Conservation (phyloP, 169 alveolate genomes). For the Haemoproteus tartakovskyi region DNA sequence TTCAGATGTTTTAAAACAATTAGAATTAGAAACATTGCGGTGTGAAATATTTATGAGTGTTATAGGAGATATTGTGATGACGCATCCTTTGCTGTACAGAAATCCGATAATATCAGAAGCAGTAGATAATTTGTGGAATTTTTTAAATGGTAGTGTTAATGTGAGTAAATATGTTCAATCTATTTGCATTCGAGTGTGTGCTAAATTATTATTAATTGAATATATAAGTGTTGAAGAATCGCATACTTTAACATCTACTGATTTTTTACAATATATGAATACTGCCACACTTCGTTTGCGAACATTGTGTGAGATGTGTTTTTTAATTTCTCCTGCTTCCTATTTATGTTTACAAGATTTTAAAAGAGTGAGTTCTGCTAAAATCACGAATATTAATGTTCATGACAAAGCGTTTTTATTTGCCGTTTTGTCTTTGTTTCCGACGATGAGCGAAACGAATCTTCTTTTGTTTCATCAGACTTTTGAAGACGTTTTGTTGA, state of each 20-base stretch:
- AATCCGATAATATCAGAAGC: conserved; percentile 62
- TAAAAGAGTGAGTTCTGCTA: conserved; percentile 64
- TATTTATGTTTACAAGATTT: conserved; percentile 50
- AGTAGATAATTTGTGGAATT: conserved; percentile 68
- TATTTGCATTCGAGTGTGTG: conserved; percentile 58
- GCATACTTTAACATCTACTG: not conserved
- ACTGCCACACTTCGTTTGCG: no score
- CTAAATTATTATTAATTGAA: conserved; percentile 64
- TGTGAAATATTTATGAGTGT: conserved; percentile 75
- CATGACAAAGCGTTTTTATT: conserved; percentile 69
- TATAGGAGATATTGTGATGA: conserved; percentile 69
- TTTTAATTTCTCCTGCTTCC: conserved; percentile 67
- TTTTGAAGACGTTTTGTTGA: conserved; percentile 69
- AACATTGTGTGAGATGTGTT: conserved; percentile 71
- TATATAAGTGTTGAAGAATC: conserved; percentile 38
- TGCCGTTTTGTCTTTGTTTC: conserved; percentile 68
- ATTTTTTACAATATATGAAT: no score
- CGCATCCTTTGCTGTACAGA: conserved; percentile 53
- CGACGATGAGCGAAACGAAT: conserved; percentile 71
- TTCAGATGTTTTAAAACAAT: conserved; percentile 48
- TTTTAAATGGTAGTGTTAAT: conserved; percentile 53
- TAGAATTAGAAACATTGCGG: conserved; percentile 70
- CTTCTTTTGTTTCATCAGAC: conserved; percentile 68
- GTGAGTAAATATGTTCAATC: conserved; percentile 74
- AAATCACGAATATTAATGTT: conserved; percentile 55